A percentile compares a stretch with the other conserved stretches of the same genome.
Evolutionary conservation across 306 rosid species (phyloP).

Genomic region (Lathyrus sativus): DNA sequence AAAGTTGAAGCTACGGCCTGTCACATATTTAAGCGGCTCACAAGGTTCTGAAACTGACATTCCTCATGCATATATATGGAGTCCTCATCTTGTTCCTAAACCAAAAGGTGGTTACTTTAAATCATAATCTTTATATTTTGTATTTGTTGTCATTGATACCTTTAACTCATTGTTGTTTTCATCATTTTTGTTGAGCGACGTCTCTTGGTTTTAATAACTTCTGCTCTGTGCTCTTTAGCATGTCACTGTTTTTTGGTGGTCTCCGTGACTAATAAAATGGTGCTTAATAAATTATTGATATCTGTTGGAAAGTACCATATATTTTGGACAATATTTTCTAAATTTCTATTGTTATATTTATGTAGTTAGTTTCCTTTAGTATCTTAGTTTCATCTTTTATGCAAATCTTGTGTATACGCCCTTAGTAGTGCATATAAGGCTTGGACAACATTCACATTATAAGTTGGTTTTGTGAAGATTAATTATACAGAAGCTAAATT

Average conservation of each 20-base stretch:
- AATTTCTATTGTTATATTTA: background rate
- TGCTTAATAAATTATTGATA: conserved; percentile 9
- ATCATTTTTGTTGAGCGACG: background rate
- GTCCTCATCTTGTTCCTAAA: conserved; percentile 99
- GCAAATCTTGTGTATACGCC: background rate
- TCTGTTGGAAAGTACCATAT: conserved; percentile 4
- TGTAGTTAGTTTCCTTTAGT: background rate
- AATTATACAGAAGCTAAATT: background rate
- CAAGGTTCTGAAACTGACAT: conserved; percentile 87
- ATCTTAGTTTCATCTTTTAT: conserved; percentile 2
- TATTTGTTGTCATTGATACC: conserved; percentile 21
- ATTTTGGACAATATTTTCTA: conserved; percentile 1
- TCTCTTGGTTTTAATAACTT: conserved; percentile 14
- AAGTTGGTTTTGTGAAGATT: background rate
- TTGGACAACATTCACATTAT: background rate
- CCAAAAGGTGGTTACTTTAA: conserved; percentile 75
- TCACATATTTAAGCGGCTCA: conserved; percentile 97
- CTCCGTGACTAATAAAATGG: conserved; percentile 18
- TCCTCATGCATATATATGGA: conserved; percentile 98
- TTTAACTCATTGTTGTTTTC: conserved; percentile 19
- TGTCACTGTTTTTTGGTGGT: conserved; percentile 15
- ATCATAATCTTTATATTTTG: conserved; percentile 29
- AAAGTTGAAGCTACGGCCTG: conserved; percentile 88
- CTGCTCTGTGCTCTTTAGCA: conserved; percentile 20
- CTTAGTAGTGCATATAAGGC: background rate